phyloP scores from a whole-genome alignment of 1,284 basidiomycete genomes.

The Moniliella sp. region DNA sequence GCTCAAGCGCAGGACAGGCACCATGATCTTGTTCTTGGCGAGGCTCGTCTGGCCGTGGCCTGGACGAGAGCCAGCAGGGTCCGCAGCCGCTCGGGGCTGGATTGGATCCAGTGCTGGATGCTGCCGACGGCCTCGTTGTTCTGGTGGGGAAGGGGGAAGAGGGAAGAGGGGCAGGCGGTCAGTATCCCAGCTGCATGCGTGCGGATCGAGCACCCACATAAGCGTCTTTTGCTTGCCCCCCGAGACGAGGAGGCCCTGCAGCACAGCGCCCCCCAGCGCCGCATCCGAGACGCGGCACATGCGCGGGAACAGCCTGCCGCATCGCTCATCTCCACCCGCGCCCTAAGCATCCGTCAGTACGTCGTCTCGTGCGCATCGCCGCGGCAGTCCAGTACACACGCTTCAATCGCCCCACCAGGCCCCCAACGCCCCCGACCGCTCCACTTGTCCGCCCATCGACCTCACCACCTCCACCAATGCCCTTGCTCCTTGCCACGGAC shows the following conservation, averaged over 20 bases:
- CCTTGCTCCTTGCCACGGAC: slow-evolving; percentile 55
- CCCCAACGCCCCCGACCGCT: neutral
- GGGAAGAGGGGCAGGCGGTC: neutral
- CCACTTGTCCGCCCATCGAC: neutral
- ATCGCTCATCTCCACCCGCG: slow-evolving; percentile 4
- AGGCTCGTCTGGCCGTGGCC: slow-evolving; percentile 4
- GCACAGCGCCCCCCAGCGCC: neutral
- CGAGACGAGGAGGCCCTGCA: slow-evolving; percentile 4
- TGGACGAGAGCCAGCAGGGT: slow-evolving; percentile 1
- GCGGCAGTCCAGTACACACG: neutral
- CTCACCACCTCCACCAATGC: slow-evolving; percentile 8
- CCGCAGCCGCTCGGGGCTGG: neutral
- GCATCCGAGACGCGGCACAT: neutral
- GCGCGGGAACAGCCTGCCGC: neutral
- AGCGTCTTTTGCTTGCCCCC: slow-evolving; percentile 11
- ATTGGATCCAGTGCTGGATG: neutral
- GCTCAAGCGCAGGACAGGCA: too few relatives aligned
- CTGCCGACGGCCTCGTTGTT: neutral
- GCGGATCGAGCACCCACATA: slow-evolving; percentile 5
- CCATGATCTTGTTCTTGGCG: slow-evolving; percentile 9
- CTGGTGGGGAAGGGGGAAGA: neutral
- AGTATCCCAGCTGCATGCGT: slow-evolving; percentile 1
- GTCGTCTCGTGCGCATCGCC: neutral
- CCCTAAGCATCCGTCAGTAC: neutral
- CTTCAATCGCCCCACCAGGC: slow-evolving; percentile 1